Conservation (phyloP, 2,329 filamentous ascomycete species). For the Bipolaris gigantea region DNA sequence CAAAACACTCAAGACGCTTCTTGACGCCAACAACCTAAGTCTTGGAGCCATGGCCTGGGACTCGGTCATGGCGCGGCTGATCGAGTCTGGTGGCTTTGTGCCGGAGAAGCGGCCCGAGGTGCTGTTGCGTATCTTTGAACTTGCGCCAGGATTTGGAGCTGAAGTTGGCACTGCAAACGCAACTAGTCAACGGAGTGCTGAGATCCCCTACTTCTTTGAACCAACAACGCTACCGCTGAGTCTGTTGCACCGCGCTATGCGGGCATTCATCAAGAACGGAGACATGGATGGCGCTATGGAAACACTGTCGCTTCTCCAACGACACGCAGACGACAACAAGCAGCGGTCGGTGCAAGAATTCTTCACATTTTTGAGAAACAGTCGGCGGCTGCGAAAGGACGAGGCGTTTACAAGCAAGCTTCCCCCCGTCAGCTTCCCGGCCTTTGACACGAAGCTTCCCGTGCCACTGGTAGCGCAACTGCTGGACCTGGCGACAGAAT, state of each 20-base stretch:
- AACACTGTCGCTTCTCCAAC: conserved; percentile 44
- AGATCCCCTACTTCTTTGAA: conserved; percentile 49
- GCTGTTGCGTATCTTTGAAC: conserved; percentile 45
- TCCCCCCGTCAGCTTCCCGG: conserved; percentile 49
- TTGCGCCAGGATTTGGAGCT: conserved; percentile 47
- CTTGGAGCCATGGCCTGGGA: conserved; percentile 50
- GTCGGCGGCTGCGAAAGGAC: conserved; percentile 16
- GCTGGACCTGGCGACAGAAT: conserved; percentile 54
- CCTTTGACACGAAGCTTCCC: conserved; percentile 52
- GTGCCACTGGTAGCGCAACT: conserved; percentile 53
- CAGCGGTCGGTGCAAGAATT: conserved; percentile 47
- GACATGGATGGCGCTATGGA: conserved; percentile 45
- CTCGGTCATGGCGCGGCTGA: conserved; percentile 53
- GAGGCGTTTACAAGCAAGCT: conserved; percentile 31
- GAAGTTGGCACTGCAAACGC: conserved; percentile 45
- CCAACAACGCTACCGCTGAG: conserved; percentile 48
- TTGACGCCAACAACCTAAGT: conserved; percentile 43
- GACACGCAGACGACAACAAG: conserved; percentile 50
- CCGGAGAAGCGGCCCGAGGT: conserved; percentile 50
- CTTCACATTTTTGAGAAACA: conserved; percentile 39
- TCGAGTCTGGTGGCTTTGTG: conserved; percentile 53
- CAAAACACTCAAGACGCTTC: conserved; percentile 42
- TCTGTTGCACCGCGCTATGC: conserved; percentile 49
- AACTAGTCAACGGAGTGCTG: conserved; percentile 19
- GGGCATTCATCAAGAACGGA: conserved; percentile 44